Evolutionary conservation across 352 stramenopile species (phyloP).

Genomic region (Pilasporangium apinafurcum): DNA sequence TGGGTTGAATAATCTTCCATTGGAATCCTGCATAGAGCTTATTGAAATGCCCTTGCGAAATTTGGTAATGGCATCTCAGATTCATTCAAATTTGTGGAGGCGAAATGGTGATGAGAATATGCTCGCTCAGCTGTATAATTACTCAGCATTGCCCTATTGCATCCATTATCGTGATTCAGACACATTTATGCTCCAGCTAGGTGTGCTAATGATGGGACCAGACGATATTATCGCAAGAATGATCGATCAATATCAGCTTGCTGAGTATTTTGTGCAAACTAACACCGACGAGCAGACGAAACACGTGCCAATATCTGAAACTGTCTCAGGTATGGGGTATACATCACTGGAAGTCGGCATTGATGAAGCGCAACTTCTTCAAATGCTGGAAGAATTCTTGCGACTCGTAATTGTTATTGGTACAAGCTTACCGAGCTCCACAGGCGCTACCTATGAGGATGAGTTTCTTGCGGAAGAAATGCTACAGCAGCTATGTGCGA

Average conservation of each 20-base stretch:
- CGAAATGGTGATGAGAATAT: conserved; percentile 88
- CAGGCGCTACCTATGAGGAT: conserved; percentile 55
- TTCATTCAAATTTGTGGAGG: conserved; percentile 83
- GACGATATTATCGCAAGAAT: conserved; percentile 60
- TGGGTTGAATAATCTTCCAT: conserved; percentile 42
- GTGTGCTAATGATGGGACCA: conserved; percentile 53
- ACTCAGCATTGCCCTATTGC: conserved; percentile 83
- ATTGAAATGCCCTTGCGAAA: conserved; percentile 76
- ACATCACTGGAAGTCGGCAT: conserved; percentile 46
- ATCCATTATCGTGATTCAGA: conserved; percentile 83
- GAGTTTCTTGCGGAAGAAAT: conserved; percentile 80
- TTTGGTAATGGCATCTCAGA: conserved; percentile 83
- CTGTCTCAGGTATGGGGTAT: conserved; percentile 34
- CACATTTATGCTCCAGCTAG: conserved; percentile 73
- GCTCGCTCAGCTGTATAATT: conserved; percentile 87
- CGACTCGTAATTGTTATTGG: conserved; percentile 72
- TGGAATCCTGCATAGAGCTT: conserved; percentile 48
- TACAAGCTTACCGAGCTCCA: conserved; percentile 61
- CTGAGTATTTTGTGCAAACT: conserved; percentile 45
- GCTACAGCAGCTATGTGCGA: conserved; percentile 78
- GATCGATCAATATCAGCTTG: conserved; percentile 75
- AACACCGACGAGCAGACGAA: conserved; percentile 6
- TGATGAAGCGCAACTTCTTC: conserved; percentile 59
- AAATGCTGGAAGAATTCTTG: conserved; percentile 82
- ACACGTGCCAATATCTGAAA: conserved; percentile 1